Conservation (phyloP, 148 eudicot species). For the Spergularia bocconei region DNA sequence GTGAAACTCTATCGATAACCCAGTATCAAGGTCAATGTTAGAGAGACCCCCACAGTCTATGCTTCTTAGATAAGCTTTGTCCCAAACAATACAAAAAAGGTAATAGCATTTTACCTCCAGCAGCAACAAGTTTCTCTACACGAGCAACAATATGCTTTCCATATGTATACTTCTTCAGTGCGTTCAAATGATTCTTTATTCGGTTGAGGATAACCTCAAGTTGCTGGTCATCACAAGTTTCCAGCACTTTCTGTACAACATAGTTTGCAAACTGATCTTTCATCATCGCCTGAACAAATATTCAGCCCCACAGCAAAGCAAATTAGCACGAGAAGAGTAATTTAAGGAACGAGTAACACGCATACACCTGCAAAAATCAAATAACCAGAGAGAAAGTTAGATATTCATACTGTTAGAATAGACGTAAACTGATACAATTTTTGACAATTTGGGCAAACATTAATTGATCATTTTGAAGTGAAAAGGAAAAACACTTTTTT, state of each 20-base stretch:
- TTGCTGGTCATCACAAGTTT: slow-evolving; percentile 86
- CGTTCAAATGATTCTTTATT: slow-evolving; percentile 74
- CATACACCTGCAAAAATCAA: too few relatives aligned
- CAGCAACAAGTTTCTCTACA: slow-evolving; percentile 86
- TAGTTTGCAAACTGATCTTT: slow-evolving; percentile 76
- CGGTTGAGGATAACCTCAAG: slow-evolving; percentile 70
- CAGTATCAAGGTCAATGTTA: too few relatives aligned
- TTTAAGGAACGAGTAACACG: too few relatives aligned
- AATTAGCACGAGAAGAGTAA: background rate
- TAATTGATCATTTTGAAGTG: too few relatives aligned
- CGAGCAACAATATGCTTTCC: slow-evolving; percentile 96
- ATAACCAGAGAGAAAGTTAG: too few relatives aligned
- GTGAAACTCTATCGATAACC: too few relatives aligned
- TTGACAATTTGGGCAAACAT: too few relatives aligned
- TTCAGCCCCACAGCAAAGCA: background rate
- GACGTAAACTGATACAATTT: too few relatives aligned
- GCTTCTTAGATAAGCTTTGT: background rate
- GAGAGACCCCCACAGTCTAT: background rate
- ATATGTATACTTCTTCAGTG: slow-evolving; percentile 81
- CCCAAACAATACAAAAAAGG: background rate
- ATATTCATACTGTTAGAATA: too few relatives aligned
- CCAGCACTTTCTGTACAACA: slow-evolving; percentile 80
- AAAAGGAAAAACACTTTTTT: too few relatives aligned
- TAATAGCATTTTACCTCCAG: slow-evolving; percentile 58
- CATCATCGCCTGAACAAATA: slow-evolving; percentile 60